A percentile compares a stretch with the other conserved stretches of the same genome.
Conservation (phyloP, 139 green algal species). For the Haematococcus sp. region DNA sequence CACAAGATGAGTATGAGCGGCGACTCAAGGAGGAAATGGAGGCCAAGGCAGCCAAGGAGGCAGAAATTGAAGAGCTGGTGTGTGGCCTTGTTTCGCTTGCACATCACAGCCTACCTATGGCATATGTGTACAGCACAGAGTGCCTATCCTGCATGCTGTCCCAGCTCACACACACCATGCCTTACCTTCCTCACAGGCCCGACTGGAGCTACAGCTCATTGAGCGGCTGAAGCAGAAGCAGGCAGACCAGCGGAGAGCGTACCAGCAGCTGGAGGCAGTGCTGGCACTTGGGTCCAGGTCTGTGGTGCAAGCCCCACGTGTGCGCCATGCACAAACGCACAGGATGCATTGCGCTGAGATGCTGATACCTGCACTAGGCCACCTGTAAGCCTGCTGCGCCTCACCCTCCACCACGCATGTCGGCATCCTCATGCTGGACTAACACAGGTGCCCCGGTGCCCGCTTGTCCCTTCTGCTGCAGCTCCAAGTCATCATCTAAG, state of each 20-base stretch:
- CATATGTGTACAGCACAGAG: neutral
- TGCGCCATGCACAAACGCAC: no score
- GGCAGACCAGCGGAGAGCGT: constrained; percentile 55
- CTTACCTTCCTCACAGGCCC: no score
- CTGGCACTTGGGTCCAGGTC: constrained; percentile 23
- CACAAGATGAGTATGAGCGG: constrained; percentile 67
- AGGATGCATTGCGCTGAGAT: no score
- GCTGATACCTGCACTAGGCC: no score
- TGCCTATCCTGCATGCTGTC: no score
- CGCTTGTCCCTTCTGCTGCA: neutral
- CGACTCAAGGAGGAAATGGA: constrained; percentile 63
- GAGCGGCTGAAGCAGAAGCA: constrained; percentile 67
- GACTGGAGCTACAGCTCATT: constrained; percentile 68
- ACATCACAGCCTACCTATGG: neutral
- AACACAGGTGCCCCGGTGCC: no score
- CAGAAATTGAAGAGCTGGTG: constrained; percentile 68
- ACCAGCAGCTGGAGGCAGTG: constrained; percentile 60
- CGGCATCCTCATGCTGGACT: no score
- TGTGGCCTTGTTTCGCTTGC: neutral
- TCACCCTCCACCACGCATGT: no score
- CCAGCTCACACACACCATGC: no score
- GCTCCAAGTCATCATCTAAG: constrained; percentile 2
- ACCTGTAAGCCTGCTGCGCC: no score
- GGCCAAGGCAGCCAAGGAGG: constrained; percentile 55
- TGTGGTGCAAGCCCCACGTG: neutral